Evolutionary conservation across 169 alveolate species (phyloP), one percentile per base, ranked within the genome.

Genomic region (Plasmodium ovale): DNA sequence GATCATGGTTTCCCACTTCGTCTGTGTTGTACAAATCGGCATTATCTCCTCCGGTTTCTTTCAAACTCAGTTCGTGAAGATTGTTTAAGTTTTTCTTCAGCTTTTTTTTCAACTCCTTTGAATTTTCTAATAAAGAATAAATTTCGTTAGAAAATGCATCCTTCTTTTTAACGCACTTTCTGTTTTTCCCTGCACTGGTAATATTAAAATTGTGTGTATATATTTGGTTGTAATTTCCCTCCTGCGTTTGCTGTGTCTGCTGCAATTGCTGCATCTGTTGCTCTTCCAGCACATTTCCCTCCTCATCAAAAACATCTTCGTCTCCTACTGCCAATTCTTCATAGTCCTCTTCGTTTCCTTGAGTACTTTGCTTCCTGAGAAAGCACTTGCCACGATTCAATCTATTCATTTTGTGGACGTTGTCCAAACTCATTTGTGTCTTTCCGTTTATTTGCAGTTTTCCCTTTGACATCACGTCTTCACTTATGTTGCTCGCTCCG

Each of bases 51-150:
- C 23, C n/a, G 21, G 9, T 44, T 19, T 67, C 77, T 29, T n/a
- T 39, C 14, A 67, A 67, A 39, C 77, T 49, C 60, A 67, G 33
- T 67, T 67, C 77, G 10, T 67, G 42, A 31, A 67, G 27, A 39
- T 49, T 67, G 10, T 44, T 21, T 67, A 67, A 67, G 0, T 67
- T 67, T 7, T 62, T 62, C 27, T 29, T 67, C 42, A 37, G 19
- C 9, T 33, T 67, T 39, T 67, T 67, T 67, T 67, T 39, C 21
- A 31, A 21, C 16, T 29, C 69, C 23, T 49, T 71, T 19, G 51
- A 71, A 27, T 70, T 70, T 33, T 70, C 67, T n/a, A 70, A 49
- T n/a, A 67, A 49, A 14, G 67, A 70, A 29, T 70, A 14, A 10
- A 47, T 54, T 70, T 44, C 64, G n/a, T 47, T 27, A 19, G 65